These are phyloP conservation scores for Stephania yunnanensis DNA, from an alignment of 164 flowering plant genomes.

Conservation along the genomic window DNA sequence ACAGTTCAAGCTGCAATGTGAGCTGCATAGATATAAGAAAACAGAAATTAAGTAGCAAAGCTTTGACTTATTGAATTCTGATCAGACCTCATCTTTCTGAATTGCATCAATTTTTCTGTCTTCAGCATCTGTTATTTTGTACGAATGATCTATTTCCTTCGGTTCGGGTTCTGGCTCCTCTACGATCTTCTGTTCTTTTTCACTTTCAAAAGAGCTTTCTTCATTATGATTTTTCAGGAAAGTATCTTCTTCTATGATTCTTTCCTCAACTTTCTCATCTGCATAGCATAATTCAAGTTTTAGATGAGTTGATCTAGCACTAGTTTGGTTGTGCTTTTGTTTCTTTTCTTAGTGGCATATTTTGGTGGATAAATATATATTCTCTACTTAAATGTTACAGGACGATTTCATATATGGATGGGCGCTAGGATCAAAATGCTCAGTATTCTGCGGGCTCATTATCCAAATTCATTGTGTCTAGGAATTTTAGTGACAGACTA, in stretches of 20 bases:
- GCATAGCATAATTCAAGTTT: conserved; percentile 3
- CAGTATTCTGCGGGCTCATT: background rate
- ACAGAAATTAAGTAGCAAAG: background rate
- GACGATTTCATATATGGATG: background rate
- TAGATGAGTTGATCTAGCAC: background rate
- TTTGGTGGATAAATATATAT: background rate
- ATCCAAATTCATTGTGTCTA: background rate
- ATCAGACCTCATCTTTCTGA: conserved; percentile 10
- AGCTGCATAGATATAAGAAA: background rate
- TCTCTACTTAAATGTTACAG: background rate
- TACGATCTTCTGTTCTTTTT: conserved; percentile 5
- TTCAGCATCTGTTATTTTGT: background rate
- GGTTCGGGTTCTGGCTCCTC: background rate
- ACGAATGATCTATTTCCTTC: background rate
- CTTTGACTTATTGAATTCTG: background rate
- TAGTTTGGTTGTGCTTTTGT: background rate
- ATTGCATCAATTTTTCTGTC: background rate
- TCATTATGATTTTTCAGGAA: background rate
- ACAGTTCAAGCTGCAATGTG: background rate
- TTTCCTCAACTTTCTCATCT: conserved; percentile 7
- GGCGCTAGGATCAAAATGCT: background rate
- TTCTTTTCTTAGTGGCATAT: background rate
- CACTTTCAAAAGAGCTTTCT: conserved; percentile 4
- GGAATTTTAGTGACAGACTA: background rate
- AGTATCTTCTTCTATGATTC: background rate